A percentile compares a stretch with the other conserved stretches of the same genome.
phyloP scores from a whole-genome alignment of 352 stramenopile genomes.

The Globisporangium canariense region DNA sequence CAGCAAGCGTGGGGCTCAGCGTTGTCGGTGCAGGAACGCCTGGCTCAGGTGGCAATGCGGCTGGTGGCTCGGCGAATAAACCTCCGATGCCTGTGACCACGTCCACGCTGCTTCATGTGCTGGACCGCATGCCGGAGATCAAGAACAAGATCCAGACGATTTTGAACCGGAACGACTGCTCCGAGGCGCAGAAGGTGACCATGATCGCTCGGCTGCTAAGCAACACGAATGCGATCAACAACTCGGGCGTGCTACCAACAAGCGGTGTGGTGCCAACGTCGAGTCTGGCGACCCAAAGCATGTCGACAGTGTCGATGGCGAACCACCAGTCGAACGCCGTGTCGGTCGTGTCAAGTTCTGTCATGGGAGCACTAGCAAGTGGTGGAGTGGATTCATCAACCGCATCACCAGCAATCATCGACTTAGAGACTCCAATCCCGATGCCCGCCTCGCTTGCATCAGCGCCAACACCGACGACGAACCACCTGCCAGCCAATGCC shows the following conservation, averaged over 20 bases:
- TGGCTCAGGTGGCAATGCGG: slow-evolving; percentile 2
- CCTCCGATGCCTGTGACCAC: slow-evolving; percentile 68
- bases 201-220: slow-evolving; percentile 85
- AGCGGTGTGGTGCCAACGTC: neutral
- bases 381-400: slow-evolving; percentile 23
- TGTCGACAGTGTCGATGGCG: neutral
- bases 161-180: slow-evolving; percentile 78
- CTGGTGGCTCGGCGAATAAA: slow-evolving; percentile 7
- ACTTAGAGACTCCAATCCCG: slow-evolving; percentile 46
- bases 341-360: slow-evolving; percentile 14
- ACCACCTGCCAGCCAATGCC: neutral
- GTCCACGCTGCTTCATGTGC: slow-evolving; percentile 71
- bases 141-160: slow-evolving; percentile 90
- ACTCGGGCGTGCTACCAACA: slow-evolving; percentile 24
- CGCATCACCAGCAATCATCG: slow-evolving; percentile 32
- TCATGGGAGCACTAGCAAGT: slow-evolving; percentile 21
- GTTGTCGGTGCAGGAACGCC: slow-evolving; percentile 7
- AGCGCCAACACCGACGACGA: slow-evolving; percentile 11
- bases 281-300: slow-evolving; percentile 2
- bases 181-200: slow-evolving; percentile 85
- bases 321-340: slow-evolving; percentile 13
- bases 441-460: slow-evolving; percentile 38
- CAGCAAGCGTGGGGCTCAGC: slow-evolving; percentile 5
- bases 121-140: slow-evolving; percentile 87
- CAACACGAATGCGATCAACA: slow-evolving; percentile 80